A percentile compares a stretch with the other conserved stretches of the same genome.
Evolutionary conservation across 2,329 filamentous ascomycete species (phyloP).

Genomic region (Onygenales sp.): DNA sequence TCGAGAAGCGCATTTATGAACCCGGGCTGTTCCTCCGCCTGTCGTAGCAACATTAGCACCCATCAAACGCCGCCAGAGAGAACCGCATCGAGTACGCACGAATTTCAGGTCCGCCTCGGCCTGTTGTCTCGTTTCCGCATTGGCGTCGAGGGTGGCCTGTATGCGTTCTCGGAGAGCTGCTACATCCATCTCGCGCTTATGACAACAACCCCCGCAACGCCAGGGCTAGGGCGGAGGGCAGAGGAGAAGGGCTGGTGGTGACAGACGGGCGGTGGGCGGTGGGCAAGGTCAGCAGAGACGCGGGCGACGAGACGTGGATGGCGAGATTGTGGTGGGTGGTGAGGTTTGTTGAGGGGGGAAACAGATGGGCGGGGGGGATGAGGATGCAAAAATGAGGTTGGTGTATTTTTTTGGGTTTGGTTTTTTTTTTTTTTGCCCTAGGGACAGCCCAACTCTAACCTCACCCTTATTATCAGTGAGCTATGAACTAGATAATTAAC

Average conservation of each 20-base stretch:
- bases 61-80: conserved; percentile 1
- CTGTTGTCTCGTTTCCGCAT: conserved; percentile 52
- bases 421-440: not conserved
- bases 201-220: conserved; percentile 21
- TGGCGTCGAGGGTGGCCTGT: conserved; percentile 53
- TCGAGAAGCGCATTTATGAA: conserved; percentile 87
- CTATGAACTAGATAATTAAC: not conserved
- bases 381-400: conserved; percentile 5
- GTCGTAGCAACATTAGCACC: conserved; percentile 1
- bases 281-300: not conserved
- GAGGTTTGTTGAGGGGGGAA: conserved; percentile 6
- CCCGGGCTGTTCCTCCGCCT: conserved; percentile 85
- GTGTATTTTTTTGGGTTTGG: not conserved
- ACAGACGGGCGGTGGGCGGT: not conserved
- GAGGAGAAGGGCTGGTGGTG: not conserved
- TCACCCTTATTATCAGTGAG: not conserved
- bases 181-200: conserved; percentile 47
- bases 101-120: conserved; percentile 57
- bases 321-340: conserved; percentile 11
- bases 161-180: conserved; percentile 53
- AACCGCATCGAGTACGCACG: conserved; percentile 34
- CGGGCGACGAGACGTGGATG: conserved; percentile 1
- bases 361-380: conserved; percentile 9
- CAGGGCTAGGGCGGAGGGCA: conserved; percentile 16
- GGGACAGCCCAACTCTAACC: not conserved